Evolutionary conservation across 1,139 yeast species (phyloP).

Genomic region (Kurtzmaniella quercitrusa): DNA sequence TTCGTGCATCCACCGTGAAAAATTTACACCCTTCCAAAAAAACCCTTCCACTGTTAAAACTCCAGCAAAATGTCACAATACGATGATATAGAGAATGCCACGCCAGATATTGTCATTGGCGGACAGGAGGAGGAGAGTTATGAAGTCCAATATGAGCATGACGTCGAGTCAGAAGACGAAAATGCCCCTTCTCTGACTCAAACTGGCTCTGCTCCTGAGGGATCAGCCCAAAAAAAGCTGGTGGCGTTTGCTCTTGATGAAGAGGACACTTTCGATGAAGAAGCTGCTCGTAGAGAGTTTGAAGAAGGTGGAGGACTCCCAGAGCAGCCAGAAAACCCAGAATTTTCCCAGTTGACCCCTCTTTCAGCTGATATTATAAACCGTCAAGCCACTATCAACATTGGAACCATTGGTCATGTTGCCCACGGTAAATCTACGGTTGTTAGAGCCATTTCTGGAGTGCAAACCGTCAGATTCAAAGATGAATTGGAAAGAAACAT

Average conservation of each 20-base stretch:
- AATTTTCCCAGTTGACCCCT: slow-evolving; percentile 74
- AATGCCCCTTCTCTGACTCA: slow-evolving; percentile 24
- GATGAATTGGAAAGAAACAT: slow-evolving; percentile 98
- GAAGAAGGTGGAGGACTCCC: slow-evolving; percentile 99
- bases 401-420: slow-evolving; percentile 99
- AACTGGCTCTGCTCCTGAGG: slow-evolving; percentile 24
- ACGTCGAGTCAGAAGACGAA: slow-evolving; percentile 47
- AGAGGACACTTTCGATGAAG: slow-evolving; percentile 54
- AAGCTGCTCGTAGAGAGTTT: slow-evolving; percentile 70
- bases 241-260: slow-evolving; percentile 81
- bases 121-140: slow-evolving; percentile 51
- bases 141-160: slow-evolving; percentile 39
- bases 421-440: slow-evolving; percentile 99
- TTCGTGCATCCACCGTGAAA: slow-evolving; percentile 11
- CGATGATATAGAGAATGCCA: slow-evolving; percentile 78
- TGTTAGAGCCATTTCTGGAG: slow-evolving; percentile 98
- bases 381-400: slow-evolving; percentile 98
- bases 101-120: slow-evolving; percentile 82
- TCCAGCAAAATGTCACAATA: slow-evolving; percentile 31
- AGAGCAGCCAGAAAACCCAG: slow-evolving; percentile 89
- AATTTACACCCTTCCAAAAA: slow-evolving; percentile 12
- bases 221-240: slow-evolving; percentile 51
- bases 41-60: slow-evolving; percentile 1
- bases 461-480: slow-evolving; percentile 97
- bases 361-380: slow-evolving; percentile 91